Evolutionary conservation across 2,329 filamentous ascomycete genomes (phyloP).

Genomic region (Fusarium fracticaudum): DNA sequence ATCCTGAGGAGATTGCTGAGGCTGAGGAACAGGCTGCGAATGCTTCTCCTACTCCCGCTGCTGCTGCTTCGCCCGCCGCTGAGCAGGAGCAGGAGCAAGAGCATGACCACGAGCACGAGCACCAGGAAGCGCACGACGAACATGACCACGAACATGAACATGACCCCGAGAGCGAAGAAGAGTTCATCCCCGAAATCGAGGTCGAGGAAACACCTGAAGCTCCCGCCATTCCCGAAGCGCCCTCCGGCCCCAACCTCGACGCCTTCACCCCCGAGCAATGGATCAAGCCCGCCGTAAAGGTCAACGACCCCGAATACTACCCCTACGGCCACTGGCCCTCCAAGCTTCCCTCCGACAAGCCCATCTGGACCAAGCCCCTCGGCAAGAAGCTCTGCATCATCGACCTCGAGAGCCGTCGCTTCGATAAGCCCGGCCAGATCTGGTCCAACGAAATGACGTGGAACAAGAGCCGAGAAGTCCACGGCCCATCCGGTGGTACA

Average conservation of each 20-base stretch:
- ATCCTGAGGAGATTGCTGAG: constrained; percentile 12
- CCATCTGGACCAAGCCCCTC: constrained; percentile 47
- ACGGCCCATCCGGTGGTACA: constrained; percentile 53
- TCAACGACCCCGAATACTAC: constrained; percentile 41
- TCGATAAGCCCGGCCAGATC: constrained; percentile 48
- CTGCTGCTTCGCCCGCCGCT: not conserved
- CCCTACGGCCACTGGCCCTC: constrained; percentile 48
- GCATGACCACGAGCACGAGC: not conserved
- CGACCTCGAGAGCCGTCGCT: constrained; percentile 55
- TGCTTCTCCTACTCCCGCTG: not conserved
- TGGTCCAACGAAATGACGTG: constrained; percentile 51
- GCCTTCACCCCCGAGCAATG: constrained; percentile 21
- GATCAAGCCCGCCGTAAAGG: constrained; percentile 28
- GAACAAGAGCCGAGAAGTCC: constrained; percentile 46
- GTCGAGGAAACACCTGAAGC: constrained; percentile 6
- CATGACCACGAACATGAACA: not conserved
- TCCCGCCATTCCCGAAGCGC: not conserved
- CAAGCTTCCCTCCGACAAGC: constrained; percentile 41
- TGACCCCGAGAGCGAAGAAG: not conserved
- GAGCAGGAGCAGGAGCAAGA: not conserved
- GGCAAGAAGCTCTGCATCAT: constrained; percentile 56
- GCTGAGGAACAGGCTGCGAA: constrained; percentile 2
- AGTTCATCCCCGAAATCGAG: not conserved
- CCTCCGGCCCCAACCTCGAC: constrained; percentile 4
- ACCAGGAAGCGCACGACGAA: not conserved